Evolutionary conservation across 805 yeast species (phyloP), one percentile per base, ranked within the genome.

Genomic region (Nakazawaea ishiwadae): DNA sequence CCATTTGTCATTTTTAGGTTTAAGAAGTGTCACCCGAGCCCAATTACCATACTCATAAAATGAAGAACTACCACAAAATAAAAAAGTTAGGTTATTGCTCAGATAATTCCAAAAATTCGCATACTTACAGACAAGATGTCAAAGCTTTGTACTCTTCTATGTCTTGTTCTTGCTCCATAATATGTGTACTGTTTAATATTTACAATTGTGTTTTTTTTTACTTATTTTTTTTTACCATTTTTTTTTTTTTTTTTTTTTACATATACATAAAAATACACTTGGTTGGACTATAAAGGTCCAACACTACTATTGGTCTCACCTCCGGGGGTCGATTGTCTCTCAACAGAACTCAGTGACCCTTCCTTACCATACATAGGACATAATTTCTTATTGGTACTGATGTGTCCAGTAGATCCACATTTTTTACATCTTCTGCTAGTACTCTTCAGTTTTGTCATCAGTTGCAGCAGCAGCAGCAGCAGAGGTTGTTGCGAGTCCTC

Each of bases 321-420:
- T 14, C 11, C 27, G 3, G 39, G 31, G 12, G 27, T 19, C 32
- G 10, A 17, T n/a, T n/a, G n/a, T 5, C 12, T 17, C 5, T 20
- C 39, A 7, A 10, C 10, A 4, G 39, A 11, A 27, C 7, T 8
- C 9, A 16, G 17, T 18, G 41, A 37, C 6, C 21, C 35, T 4
- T 42, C 39, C 16, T 20, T 59, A 47, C 75, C 77, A 57, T 85
- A 91, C 75, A 89, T 72, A 12, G 98, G 99, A 65, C 99, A 91
- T 2, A 91, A 68, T 48, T 71, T 72, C 54, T 83, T 84, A 58
- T 88, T 89, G 2, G 99, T 91, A 58, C 93, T 75, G 47, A 91
- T 91, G 59, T 91, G 99, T 0, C 98, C 99, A 48, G 85, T 73
- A 10, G 91, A 93, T 17, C 98, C 98, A 71, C 99, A 91, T 0